Conservation (phyloP, 2,329 filamentous ascomycete genomes). For the Myrmaecium sp. region DNA sequence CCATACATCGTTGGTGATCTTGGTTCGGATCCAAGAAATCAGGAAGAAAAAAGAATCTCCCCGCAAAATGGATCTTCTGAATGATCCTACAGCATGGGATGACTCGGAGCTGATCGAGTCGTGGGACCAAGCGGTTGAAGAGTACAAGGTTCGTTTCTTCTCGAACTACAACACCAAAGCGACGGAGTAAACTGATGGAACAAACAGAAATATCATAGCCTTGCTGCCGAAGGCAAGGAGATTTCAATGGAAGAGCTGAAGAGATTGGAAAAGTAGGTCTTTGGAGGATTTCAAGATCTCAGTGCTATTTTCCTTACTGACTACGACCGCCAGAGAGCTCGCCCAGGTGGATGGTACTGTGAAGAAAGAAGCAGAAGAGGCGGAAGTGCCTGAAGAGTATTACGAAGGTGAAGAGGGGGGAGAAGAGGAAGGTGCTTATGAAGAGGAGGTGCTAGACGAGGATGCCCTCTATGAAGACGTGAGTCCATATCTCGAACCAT, state of each 20-base stretch:
- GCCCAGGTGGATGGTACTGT: too few species aligned
- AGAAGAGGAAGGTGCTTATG: too few species aligned
- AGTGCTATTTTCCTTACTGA: too few species aligned
- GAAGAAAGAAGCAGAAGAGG: too few species aligned
- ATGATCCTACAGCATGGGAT: conserved; percentile 14
- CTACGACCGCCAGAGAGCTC: too few species aligned
- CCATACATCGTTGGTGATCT: too few species aligned
- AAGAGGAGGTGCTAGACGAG: too few species aligned
- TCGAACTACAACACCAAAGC: background rate
- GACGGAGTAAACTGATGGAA: conserved; percentile 4
- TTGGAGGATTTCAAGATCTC: conserved; percentile 1
- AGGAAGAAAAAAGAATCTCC: too few species aligned
- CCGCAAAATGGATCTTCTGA: background rate
- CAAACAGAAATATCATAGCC: conserved; percentile 20
- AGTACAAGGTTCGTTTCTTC: conserved; percentile 16
- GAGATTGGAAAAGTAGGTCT: conserved; percentile 13
- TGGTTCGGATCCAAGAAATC: background rate
- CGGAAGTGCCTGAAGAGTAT: too few species aligned
- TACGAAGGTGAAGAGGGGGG: too few species aligned
- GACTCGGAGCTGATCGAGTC: conserved; percentile 18
- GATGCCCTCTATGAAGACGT: too few species aligned
- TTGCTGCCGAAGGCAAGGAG: conserved; percentile 18
- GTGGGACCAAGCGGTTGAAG: conserved; percentile 19
- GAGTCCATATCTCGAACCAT: too few species aligned
- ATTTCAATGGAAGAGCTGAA: conserved; percentile 15